Evolutionary conservation across 73 alveolate genomes (phyloP).

Genomic region (Tetrahymena borealis): DNA sequence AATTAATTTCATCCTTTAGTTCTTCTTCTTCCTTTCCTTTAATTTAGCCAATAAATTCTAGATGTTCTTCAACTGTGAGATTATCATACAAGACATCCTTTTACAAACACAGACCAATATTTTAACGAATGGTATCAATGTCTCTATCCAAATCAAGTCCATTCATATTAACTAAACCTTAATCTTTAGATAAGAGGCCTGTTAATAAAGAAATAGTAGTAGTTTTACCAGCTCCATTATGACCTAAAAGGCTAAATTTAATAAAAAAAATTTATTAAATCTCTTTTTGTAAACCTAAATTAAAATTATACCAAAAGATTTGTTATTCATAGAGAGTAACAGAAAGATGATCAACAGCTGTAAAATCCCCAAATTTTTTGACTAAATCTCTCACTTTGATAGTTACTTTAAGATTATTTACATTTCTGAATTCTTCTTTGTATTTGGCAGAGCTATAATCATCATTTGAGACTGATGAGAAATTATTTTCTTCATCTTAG

Average conservation of each 20-base stretch:
- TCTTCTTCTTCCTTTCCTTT: slow-evolving; percentile 22
- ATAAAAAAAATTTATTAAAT: slow-evolving; percentile 74
- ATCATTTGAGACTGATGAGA: not conserved
- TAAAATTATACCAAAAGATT: not conserved
- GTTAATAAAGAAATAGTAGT: slow-evolving; percentile 87
- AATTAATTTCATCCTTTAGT: slow-evolving; percentile 46
- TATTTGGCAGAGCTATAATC: slow-evolving; percentile 15
- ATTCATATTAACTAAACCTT: slow-evolving; percentile 52
- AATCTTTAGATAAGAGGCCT: slow-evolving; percentile 52
- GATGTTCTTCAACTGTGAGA: slow-evolving; percentile 68
- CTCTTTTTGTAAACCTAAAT: slow-evolving; percentile 46
- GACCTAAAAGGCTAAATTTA: slow-evolving; percentile 84
- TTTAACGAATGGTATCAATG: slow-evolving; percentile 61
- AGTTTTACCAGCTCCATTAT: slow-evolving; percentile 99
- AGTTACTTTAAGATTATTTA: not conserved
- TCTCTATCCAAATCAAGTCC: slow-evolving; percentile 57
- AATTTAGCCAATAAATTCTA: slow-evolving; percentile 60
- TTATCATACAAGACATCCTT: slow-evolving; percentile 86
- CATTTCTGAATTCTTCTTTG: slow-evolving; percentile 6
- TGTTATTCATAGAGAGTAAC: slow-evolving; percentile 6
- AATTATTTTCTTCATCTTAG: not conserved
- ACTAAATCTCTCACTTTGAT: slow-evolving; percentile 14
- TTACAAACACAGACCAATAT: slow-evolving; percentile 96
- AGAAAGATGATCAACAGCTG: slow-evolving; percentile 79
- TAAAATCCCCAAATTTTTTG: slow-evolving; percentile 57